Evolutionary conservation across 78 protist genomes (phyloP).

Genomic region (Pigoraptor vietnamica): DNA sequence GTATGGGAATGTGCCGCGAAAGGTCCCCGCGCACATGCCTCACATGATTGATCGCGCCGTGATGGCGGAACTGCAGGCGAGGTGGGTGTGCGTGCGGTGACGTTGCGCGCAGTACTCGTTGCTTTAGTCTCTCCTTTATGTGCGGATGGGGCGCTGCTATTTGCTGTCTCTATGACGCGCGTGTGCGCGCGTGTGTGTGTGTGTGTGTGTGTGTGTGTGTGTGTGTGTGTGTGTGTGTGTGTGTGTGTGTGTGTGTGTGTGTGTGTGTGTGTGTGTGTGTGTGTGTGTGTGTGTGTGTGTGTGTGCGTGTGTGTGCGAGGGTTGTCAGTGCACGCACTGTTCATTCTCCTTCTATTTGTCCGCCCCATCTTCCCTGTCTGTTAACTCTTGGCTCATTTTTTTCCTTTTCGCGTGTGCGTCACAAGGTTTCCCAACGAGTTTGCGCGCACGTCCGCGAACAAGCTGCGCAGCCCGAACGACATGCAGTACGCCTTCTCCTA

Average conservation of each 20-base stretch:
- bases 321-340: neutral
- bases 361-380: neutral
- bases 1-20: slow-evolving; percentile 65
- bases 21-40: slow-evolving; percentile 95
- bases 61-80: slow-evolving; percentile 64
- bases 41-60: slow-evolving; percentile 77
- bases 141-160: neutral
- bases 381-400: neutral
- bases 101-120: neutral
- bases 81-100: slow-evolving; percentile 1
- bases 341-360: neutral
- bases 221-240: no score
- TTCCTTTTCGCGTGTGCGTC: neutral
- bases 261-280: no score
- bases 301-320: neutral
- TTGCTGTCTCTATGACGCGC: neutral
- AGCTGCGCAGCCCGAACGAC: slow-evolving; percentile 60
- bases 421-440: slow-evolving; percentile 65
- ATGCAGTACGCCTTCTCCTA: slow-evolving; percentile 92
- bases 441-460: slow-evolving; percentile 71
- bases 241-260: neutral
- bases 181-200: neutral
- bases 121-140: neutral
- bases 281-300: neutral
- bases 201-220: neutral